Conservation (phyloP, 169 alveolate genomes). For the Eimeria sp. region DNA sequence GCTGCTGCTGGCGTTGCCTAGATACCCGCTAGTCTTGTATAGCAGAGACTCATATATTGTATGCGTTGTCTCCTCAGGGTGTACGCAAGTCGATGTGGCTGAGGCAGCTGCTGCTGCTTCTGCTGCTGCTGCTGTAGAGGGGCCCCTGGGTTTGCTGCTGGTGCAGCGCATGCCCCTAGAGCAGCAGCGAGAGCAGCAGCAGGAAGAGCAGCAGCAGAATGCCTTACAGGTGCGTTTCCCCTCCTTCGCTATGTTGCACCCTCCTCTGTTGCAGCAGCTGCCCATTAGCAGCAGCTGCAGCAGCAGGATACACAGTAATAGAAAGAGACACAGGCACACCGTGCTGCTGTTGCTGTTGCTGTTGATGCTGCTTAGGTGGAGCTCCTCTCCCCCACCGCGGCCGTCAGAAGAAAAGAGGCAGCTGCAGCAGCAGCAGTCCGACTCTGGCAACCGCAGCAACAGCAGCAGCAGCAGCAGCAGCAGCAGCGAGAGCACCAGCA, state of each 20-base stretch:
- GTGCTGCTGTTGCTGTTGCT: not conserved
- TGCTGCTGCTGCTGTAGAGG: not conserved
- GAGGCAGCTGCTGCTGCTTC: not conserved
- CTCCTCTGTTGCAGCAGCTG: no score
- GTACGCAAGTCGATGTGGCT: not conserved
- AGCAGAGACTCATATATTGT: not conserved
- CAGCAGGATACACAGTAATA: not conserved
- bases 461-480: slow-evolving; percentile 1
- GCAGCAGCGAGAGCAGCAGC: not conserved
- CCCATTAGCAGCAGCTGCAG: not conserved
- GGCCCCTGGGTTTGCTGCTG: not conserved
- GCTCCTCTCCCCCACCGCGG: not conserved
- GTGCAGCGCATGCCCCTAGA: not conserved
- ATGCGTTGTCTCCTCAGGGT: not conserved
- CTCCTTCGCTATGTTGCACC: not conserved
- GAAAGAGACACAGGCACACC: not conserved
- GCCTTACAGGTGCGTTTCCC: not conserved
- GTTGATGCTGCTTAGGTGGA: not conserved
- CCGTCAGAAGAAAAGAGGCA: not conserved
- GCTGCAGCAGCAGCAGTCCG: not conserved
- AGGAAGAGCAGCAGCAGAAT: not conserved
- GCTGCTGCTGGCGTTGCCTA: no score
- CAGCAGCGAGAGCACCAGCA: not conserved
- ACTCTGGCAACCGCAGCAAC: no score
- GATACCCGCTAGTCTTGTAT: no score